Evolutionary conservation across 768 basidiomycete species (phyloP).

Genomic region (Agrocybe pediades): DNA sequence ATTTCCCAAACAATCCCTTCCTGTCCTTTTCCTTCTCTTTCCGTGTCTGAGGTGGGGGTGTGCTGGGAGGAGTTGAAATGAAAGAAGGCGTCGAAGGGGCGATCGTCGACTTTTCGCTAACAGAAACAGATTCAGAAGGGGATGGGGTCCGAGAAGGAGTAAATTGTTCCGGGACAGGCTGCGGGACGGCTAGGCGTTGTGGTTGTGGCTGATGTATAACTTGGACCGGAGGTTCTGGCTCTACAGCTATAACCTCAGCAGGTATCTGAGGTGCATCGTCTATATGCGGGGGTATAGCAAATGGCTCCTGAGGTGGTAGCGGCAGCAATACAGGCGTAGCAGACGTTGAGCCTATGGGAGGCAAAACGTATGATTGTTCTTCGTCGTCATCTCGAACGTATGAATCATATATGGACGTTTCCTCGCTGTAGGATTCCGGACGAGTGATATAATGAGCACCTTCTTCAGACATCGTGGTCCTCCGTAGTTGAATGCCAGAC

Average conservation of each 20-base stretch:
- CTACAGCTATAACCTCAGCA: constrained; percentile 10
- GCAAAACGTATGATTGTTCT: constrained; percentile 33
- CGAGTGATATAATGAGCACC: constrained; percentile 34
- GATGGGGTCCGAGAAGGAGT: constrained; percentile 62
- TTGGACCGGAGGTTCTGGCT: constrained; percentile 29
- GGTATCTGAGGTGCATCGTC: constrained; percentile 14
- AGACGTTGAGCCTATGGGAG: background rate
- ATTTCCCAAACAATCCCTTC: constrained; percentile 66
- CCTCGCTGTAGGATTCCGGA: constrained; percentile 81
- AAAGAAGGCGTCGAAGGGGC: constrained; percentile 31
- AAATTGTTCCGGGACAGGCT: constrained; percentile 33
- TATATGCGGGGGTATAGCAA: constrained; percentile 12
- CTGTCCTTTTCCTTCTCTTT: constrained; percentile 80
- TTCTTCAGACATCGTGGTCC: constrained; percentile 51
- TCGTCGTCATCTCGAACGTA: constrained; percentile 67
- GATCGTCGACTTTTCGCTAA: constrained; percentile 19
- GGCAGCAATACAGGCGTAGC: background rate
- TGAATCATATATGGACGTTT: constrained; percentile 81
- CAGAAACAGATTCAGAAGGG: constrained; percentile 39
- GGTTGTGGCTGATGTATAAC: constrained; percentile 71
- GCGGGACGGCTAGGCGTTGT: constrained; percentile 50
- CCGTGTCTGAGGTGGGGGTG: constrained; percentile 44
- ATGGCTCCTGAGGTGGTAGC: constrained; percentile 10
- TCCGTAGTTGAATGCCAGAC: constrained; percentile 30
- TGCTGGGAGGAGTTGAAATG: constrained; percentile 29